Percentiles rank a stretch among this genome's conserved stretches.
These are phyloP conservation scores for Artemisia argyi DNA, from an alignment of 129 eudicot species.

Conservation along the genomic window DNA sequence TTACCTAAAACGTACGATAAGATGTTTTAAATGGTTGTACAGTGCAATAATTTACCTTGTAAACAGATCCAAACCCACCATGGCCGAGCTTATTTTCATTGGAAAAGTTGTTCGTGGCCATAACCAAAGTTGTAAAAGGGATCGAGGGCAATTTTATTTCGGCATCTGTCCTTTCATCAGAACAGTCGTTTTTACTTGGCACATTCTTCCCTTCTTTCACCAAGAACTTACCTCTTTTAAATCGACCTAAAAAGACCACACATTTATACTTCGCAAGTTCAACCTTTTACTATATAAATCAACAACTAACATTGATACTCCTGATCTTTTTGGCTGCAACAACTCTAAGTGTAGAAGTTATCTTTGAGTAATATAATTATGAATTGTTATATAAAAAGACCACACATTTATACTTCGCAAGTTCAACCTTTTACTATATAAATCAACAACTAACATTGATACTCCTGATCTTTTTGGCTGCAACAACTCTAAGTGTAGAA, in stretches of 20 bases:
- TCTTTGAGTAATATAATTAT: no score
- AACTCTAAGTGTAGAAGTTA: no score
- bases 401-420: neutral
- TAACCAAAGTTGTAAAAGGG: constrained; percentile 44
- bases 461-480: no score
- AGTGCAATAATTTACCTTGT: constrained; percentile 49
- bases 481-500: no score
- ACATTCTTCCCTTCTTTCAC: constrained; percentile 35
- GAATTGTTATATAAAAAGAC: neutral
- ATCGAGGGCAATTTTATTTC: constrained; percentile 64
- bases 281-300: neutral
- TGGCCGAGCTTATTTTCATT: constrained; percentile 68
- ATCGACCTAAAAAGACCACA: constrained; percentile 36
- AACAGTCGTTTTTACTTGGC: constrained; percentile 49
- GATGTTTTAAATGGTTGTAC: neutral
- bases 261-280: neutral
- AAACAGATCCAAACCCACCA: constrained; percentile 91
- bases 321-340: no score
- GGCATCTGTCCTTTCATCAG: constrained; percentile 43
- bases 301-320: no score
- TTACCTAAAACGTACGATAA: neutral
- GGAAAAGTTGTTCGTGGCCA: constrained; percentile 64
- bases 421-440: neutral
- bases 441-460: no score
- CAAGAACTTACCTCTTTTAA: constrained; percentile 58